phyloP scores from a whole-genome alignment of 164 flowering plant species.

The Berberis vulgaris region DNA sequence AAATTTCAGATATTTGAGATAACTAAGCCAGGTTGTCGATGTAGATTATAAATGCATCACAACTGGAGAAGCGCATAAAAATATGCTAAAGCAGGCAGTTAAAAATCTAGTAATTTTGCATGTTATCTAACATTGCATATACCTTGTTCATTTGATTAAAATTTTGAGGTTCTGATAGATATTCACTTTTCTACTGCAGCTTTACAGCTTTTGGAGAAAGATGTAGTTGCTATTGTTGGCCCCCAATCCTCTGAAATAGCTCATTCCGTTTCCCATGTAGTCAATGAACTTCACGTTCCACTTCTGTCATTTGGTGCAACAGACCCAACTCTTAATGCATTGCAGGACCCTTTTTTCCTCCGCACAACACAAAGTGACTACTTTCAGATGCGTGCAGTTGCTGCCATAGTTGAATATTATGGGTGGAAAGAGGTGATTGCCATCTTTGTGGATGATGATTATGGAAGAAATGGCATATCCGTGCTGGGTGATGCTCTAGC shows the following conservation, averaged over 20 bases:
- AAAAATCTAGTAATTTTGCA: no score
- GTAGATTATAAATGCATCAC: no score
- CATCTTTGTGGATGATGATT: slow-evolving; percentile 78
- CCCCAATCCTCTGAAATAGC: slow-evolving; percentile 88
- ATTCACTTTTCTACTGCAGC: slow-evolving; percentile 30
- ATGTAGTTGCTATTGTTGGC: slow-evolving; percentile 65
- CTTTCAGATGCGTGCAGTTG: slow-evolving; percentile 75
- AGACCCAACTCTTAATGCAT: slow-evolving; percentile 71
- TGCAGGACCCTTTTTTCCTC: slow-evolving; percentile 68
- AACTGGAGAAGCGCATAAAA: no score
- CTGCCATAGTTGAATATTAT: slow-evolving; percentile 49
- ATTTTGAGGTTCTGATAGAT: no score
- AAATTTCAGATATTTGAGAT: no score
- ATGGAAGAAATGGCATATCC: slow-evolving; percentile 71
- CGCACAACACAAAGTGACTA: slow-evolving; percentile 71
- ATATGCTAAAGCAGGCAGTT: no score
- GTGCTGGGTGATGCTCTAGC: slow-evolving; percentile 71
- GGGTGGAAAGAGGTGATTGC: slow-evolving; percentile 85
- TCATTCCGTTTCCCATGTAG: slow-evolving; percentile 68
- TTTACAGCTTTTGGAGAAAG: slow-evolving; percentile 62
- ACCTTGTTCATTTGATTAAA: no score
- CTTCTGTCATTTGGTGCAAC: slow-evolving; percentile 80
- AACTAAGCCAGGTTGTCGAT: no score
- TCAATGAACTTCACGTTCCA: slow-evolving; percentile 75
- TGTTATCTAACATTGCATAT: no score